Evolutionary conservation across 169 alveolate genomes (phyloP), one percentile per base, ranked within the genome.

Genomic region (Eimeria acervulina): DNA sequence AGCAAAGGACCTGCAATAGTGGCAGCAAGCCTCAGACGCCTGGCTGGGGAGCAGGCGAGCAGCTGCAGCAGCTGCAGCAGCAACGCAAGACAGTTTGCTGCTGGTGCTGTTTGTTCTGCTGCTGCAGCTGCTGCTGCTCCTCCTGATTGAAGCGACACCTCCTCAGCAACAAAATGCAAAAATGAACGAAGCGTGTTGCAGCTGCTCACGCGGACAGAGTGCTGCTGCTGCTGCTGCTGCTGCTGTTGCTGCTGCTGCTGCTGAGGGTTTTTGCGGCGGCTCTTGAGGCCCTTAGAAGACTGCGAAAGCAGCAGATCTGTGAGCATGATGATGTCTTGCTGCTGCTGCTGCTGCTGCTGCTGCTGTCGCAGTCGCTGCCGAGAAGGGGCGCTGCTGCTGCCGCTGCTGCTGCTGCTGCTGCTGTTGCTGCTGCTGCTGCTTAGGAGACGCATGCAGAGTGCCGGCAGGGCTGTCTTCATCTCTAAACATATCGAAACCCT

Each of bases 221-320:
- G 84, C 84, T 72, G 84, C 84, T 72, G 84, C 84, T 31, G 84
- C 40, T 28, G 84, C 84, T 72, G 84, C 84, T 31, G 84, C 10
- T 63, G 74, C 74, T 63, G 74, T 1, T 63, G 74, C 74, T 63
- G 74, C 12, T 63, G 74, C 74, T 63, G 74, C 12, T 63, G 74
- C 74, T 63, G 74, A 12, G 74, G 74, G 74, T n/a, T 63, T n/a
- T 63, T 63, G 74, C 74, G 74, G 74, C 74, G 74, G 74, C 12
- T 63, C 74, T 63, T 63, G 12, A n/a, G 74, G 74, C 31, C 74
- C 66, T 19, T 19, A 51, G 74, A 7, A n/a, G 84, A 36, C 84
- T n/a, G 3, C 2, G 47, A 36, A 38, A 72, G 52, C 52, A 72
- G 40, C 84, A 72, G 44, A 28, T 72, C 84, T 15, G 84, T 72